Conservation (phyloP, 2,329 filamentous ascomycete species). For the Pochonia chlamydosporia region DNA sequence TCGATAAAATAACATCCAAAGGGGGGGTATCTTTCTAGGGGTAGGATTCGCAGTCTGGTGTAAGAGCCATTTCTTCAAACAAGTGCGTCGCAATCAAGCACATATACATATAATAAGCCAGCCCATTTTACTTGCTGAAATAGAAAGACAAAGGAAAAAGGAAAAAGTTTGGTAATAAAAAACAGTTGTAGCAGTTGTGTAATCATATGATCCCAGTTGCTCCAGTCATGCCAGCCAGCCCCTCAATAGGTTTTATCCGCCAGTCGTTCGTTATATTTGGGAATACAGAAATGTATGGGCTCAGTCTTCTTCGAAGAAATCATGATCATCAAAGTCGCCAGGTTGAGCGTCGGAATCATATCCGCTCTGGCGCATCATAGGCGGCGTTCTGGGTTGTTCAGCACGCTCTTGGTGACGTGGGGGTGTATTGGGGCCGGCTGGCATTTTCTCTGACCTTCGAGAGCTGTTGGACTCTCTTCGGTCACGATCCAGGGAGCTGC, state of each 20-base stretch:
- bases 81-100: not conserved
- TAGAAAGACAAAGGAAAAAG: conserved; percentile 3
- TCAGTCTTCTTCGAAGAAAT: conserved; percentile 49
- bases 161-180: not conserved
- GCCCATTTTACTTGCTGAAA: not conserved
- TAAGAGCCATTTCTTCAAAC: not conserved
- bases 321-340: conserved; percentile 54
- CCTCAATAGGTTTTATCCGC: not conserved
- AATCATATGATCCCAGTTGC: not conserved
- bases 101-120: conserved; percentile 3
- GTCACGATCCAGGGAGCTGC: conserved; percentile 16
- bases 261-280: not conserved
- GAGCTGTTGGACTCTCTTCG: conserved; percentile 26
- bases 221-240: not conserved
- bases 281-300: not conserved
- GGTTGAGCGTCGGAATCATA: conserved; percentile 58
- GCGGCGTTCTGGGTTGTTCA: conserved; percentile 49
- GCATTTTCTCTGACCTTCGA: conserved; percentile 33
- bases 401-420: conserved; percentile 32
- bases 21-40: conserved; percentile 34
- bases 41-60: conserved; percentile 23
- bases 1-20: conserved; percentile 21
- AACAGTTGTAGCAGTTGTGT: not conserved
- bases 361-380: conserved; percentile 52
- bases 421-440: conserved; percentile 34